Evolutionary conservation across 2,329 filamentous ascomycete species (phyloP).

Genomic region (Sporothrix humicola): DNA sequence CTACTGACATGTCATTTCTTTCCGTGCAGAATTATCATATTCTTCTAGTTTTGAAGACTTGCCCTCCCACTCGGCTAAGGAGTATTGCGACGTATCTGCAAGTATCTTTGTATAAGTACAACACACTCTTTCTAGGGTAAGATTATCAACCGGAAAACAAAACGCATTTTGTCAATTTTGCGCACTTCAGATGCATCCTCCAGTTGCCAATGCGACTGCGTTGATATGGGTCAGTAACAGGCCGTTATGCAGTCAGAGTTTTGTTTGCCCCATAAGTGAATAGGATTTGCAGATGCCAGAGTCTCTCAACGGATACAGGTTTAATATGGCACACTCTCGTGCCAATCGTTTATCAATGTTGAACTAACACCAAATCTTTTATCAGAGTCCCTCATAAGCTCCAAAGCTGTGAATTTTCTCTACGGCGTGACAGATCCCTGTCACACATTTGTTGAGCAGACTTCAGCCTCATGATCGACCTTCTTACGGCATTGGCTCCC

Average conservation of each 20-base stretch:
- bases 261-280: background rate
- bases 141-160: background rate
- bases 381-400: no score
- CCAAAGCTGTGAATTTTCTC: no score
- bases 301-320: background rate
- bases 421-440: background rate
- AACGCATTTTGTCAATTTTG: background rate
- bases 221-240: background rate
- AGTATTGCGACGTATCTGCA: background rate
- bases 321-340: background rate
- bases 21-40: background rate
- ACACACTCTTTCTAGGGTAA: background rate
- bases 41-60: background rate
- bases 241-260: conserved; percentile 12
- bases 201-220: background rate
- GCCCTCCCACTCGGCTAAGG: background rate
- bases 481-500: no score
- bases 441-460: background rate
- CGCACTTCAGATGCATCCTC: background rate
- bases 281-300: background rate
- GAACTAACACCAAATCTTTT: no score
- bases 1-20: conserved; percentile 25
- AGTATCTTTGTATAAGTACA: background rate
- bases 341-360: background rate
- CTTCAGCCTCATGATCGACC: background rate